Evolutionary conservation across 2,329 filamentous ascomycete species (phyloP).

Genomic region (Fusarium oligoseptatum): DNA sequence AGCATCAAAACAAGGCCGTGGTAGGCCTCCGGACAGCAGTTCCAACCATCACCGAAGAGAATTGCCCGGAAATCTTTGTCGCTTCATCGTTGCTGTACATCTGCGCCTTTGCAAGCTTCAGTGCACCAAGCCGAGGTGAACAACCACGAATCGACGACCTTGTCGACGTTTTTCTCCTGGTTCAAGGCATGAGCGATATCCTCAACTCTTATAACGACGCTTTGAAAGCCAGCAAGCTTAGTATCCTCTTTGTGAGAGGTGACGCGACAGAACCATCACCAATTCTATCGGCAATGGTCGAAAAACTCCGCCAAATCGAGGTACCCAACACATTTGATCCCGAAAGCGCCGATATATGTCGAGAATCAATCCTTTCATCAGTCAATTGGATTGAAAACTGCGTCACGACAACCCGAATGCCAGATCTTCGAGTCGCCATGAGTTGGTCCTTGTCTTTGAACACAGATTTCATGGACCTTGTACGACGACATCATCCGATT

Average conservation of each 20-base stretch:
- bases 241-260: conserved; percentile 8
- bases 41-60: conserved; percentile 43
- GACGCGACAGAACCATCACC: background rate
- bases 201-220: conserved; percentile 41
- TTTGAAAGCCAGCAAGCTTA: conserved; percentile 14
- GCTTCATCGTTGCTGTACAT: conserved; percentile 50
- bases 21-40: conserved; percentile 48
- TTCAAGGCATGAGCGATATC: conserved; percentile 50
- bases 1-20: conserved; percentile 51
- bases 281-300: conserved; percentile 7
- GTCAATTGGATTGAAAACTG: conserved; percentile 14
- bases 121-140: conserved; percentile 29
- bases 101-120: conserved; percentile 48
- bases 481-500: conserved; percentile 26
- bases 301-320: conserved; percentile 24
- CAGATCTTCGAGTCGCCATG: conserved; percentile 24
- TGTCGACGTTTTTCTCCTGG: conserved; percentile 49
- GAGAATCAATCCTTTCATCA: conserved; percentile 2
- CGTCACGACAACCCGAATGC: background rate
- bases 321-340: conserved; percentile 16
- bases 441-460: conserved; percentile 30
- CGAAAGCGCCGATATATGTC: background rate
- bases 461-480: conserved; percentile 30
- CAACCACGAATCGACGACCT: conserved; percentile 48
- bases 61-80: conserved; percentile 51